Evolutionary conservation across 2,329 filamentous ascomycete genomes (phyloP).

Genomic region (Trichoderma sp.): DNA sequence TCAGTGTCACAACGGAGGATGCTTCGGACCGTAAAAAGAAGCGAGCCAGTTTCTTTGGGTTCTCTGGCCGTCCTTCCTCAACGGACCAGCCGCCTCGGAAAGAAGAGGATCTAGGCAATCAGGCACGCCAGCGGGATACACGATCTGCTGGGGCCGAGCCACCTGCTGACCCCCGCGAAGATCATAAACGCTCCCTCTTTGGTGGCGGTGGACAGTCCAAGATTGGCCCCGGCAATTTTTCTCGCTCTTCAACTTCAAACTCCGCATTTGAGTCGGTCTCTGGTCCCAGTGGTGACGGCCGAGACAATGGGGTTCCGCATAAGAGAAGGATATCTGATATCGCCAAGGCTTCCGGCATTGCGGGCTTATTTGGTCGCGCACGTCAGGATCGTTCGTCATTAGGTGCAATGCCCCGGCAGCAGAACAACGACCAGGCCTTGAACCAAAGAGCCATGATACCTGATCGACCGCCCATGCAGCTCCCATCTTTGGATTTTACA

Average conservation of each 20-base stretch:
- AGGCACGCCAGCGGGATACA: constrained; percentile 22
- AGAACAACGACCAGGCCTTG: neutral
- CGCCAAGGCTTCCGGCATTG: constrained; percentile 32
- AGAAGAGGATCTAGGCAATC: neutral
- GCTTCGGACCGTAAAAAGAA: constrained; percentile 35
- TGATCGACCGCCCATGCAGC: constrained; percentile 30
- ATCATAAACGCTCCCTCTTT: constrained; percentile 43
- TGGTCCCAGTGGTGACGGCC: neutral
- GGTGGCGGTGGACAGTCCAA: constrained; percentile 27
- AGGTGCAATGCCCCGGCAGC: neutral
- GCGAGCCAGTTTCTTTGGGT: constrained; percentile 40
- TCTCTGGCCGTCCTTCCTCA: constrained; percentile 29
- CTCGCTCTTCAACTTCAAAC: constrained; percentile 28
- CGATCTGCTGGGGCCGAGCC: constrained; percentile 20
- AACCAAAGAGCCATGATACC: neutral
- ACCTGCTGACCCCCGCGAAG: constrained; percentile 24
- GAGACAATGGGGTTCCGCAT: constrained; percentile 20
- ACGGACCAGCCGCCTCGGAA: constrained; percentile 23
- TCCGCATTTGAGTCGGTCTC: constrained; percentile 25
- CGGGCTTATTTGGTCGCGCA: constrained; percentile 31
- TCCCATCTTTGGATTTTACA: constrained; percentile 33
- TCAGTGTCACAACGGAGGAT: constrained; percentile 42
- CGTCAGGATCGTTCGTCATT: constrained; percentile 6
- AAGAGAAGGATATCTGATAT: constrained; percentile 49
- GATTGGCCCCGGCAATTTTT: constrained; percentile 22